Conservation (phyloP, 805 yeast species). For the Tetrapisispora phaffii region DNA sequence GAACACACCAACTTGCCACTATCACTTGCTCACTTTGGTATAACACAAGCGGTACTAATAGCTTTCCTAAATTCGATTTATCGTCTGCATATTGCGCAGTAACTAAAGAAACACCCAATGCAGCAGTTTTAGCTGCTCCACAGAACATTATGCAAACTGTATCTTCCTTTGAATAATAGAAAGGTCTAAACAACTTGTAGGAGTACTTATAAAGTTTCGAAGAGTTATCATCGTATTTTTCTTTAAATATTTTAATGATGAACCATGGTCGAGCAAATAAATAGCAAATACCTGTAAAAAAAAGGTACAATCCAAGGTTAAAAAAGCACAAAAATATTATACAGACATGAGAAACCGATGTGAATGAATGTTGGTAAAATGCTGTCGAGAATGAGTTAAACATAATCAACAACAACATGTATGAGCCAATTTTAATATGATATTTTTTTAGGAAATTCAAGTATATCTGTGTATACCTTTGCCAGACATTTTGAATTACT, state of each 20-base stretch:
- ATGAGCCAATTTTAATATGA: slow-evolving; percentile 56
- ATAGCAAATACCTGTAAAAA: slow-evolving; percentile 61
- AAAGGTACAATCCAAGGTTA: slow-evolving; percentile 68
- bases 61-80: slow-evolving; percentile 52
- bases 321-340: slow-evolving; percentile 72
- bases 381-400: slow-evolving; percentile 80
- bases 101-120: slow-evolving; percentile 77
- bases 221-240: slow-evolving; percentile 38
- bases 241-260: slow-evolving; percentile 35
- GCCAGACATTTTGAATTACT: slow-evolving; percentile 59
- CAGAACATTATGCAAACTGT: slow-evolving; percentile 75
- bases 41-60: slow-evolving; percentile 73
- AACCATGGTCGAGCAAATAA: slow-evolving; percentile 51
- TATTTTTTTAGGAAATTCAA: slow-evolving; percentile 16
- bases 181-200: slow-evolving; percentile 41
- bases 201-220: slow-evolving; percentile 37
- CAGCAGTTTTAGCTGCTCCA: slow-evolving; percentile 92
- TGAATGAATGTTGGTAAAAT: slow-evolving; percentile 71
- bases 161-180: slow-evolving; percentile 60
- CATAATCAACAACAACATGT: slow-evolving; percentile 70
- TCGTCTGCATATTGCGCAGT: slow-evolving; percentile 67
- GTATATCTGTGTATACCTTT: slow-evolving; percentile 33
- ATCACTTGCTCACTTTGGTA: slow-evolving; percentile 84
- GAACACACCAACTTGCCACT: slow-evolving; percentile 64
- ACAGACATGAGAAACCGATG: slow-evolving; percentile 54